Conservation (phyloP, 1,284 basidiomycete species). For the Singerocomus inundabilis region DNA sequence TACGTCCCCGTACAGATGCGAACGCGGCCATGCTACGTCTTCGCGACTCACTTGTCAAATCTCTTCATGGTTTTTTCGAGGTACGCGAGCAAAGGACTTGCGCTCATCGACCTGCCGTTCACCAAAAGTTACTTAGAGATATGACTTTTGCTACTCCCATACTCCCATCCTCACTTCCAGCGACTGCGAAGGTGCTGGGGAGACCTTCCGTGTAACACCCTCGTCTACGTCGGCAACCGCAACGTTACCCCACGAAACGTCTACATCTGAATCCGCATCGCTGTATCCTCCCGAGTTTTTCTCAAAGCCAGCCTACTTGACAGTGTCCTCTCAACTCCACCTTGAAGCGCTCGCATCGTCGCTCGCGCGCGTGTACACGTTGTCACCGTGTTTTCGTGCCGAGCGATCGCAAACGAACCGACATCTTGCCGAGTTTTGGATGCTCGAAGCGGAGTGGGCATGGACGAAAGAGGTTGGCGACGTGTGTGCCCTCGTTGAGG, state of each 20-base stretch:
- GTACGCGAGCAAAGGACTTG: constrained; percentile 40
- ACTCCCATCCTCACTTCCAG: constrained; percentile 88
- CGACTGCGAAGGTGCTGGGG: constrained; percentile 98
- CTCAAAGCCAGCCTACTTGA: constrained; percentile 77
- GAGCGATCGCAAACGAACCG: constrained; percentile 85
- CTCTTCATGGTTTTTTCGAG: constrained; percentile 64
- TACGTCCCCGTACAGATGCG: constrained; percentile 75
- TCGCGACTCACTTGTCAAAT: constrained; percentile 57
- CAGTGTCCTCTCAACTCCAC: constrained; percentile 94
- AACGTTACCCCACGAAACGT: constrained; percentile 7
- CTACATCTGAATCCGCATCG: background rate
- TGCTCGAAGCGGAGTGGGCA: constrained; percentile 93
- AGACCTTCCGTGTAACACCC: constrained; percentile 75
- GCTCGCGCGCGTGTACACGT: constrained; percentile 83
- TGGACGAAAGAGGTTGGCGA: constrained; percentile 52
- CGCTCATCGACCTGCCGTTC: constrained; percentile 1
- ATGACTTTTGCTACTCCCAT: constrained; percentile 80
- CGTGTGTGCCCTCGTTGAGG: constrained; percentile 74
- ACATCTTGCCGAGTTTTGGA: constrained; percentile 98
- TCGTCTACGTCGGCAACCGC: constrained; percentile 16
- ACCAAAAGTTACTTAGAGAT: constrained; percentile 42
- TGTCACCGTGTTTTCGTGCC: constrained; percentile 91
- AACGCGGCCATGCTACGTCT: constrained; percentile 75
- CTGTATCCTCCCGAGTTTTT: constrained; percentile 55
- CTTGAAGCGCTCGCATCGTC: constrained; percentile 85